A percentile compares a stretch with the other conserved stretches of the same genome.
Evolutionary conservation across 495 filamentous ascomycete species (phyloP).

Genomic region (Collariella sp.): DNA sequence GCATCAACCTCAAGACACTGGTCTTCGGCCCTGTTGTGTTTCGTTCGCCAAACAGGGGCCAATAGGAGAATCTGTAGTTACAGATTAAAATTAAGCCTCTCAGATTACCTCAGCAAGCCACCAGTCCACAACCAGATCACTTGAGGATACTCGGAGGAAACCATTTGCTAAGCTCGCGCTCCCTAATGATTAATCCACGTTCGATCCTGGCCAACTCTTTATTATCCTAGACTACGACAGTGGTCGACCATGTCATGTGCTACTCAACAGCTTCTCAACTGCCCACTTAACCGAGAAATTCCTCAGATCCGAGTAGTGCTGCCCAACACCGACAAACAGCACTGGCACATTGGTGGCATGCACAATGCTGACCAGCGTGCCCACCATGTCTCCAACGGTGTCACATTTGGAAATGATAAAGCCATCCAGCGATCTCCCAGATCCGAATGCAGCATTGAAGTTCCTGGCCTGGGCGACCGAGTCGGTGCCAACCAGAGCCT

Average conservation of each 20-base stretch:
- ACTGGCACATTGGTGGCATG: slow-evolving; percentile 95
- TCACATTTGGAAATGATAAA: slow-evolving; percentile 99
- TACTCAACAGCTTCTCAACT: slow-evolving; percentile 61
- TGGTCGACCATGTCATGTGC: slow-evolving; percentile 6
- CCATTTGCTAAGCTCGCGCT: no score
- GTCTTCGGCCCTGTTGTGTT: no score
- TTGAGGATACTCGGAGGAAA: no score
- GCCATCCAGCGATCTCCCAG: slow-evolving; percentile 70
- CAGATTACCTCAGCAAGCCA: no score
- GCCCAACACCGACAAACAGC: slow-evolving; percentile 86
- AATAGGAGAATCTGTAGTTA: no score
- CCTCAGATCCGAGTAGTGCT: slow-evolving; percentile 93
- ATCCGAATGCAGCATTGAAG: slow-evolving; percentile 88
- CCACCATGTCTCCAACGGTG: slow-evolving; percentile 97
- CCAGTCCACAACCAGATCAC: no score
- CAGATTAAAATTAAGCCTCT: no score
- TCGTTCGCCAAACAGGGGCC: no score
- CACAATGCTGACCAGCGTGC: slow-evolving; percentile 92
- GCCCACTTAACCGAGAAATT: slow-evolving; percentile 91
- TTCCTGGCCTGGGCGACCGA: slow-evolving; percentile 90
- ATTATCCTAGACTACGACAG: not conserved
- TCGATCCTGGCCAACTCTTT: no score
- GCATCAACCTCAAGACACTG: no score
- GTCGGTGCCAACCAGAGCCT: slow-evolving; percentile 87
- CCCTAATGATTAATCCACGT: no score